A percentile compares a stretch with the other conserved stretches of the same genome.
These are phyloP conservation scores for Parasarocladium wereldwijsianum DNA, from an alignment of 2,329 filamentous ascomycete genomes.

Conservation along the genomic window DNA sequence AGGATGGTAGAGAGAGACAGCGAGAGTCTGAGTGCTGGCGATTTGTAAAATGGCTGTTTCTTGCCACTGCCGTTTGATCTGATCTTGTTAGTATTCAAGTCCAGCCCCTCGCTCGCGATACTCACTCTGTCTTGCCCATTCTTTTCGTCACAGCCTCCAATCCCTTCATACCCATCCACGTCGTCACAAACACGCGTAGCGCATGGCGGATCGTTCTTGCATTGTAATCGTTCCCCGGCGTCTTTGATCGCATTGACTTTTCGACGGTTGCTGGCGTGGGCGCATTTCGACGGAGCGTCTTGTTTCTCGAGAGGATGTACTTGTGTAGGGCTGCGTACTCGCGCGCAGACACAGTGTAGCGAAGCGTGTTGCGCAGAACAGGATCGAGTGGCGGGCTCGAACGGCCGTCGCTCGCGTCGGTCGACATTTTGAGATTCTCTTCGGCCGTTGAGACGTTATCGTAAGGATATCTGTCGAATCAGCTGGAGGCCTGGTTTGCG, in stretches of 20 bases:
- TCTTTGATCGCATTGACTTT: conserved; percentile 18
- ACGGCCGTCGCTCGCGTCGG: no score
- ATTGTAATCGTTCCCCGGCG: conserved; percentile 49
- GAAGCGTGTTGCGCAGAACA: conserved; percentile 69
- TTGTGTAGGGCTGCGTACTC: conserved; percentile 79
- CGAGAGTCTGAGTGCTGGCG: conserved; percentile 61
- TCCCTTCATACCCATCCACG: conserved; percentile 47
- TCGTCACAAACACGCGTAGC: conserved; percentile 53
- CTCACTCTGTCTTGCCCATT: conserved; percentile 32
- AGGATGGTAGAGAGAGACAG: conserved; percentile 74
- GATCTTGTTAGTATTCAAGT: not conserved
- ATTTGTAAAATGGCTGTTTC: conserved; percentile 44
- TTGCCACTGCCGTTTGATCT: conserved; percentile 17
- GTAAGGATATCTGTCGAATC: no score
- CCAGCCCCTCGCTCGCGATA: conserved; percentile 5
- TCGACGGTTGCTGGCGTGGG: conserved; percentile 41
- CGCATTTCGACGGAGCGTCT: conserved; percentile 36
- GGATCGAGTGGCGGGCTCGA: no score
- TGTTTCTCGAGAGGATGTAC: conserved; percentile 63
- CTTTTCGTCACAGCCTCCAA: conserved; percentile 38
- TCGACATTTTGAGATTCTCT: no score
- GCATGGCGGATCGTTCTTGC: conserved; percentile 56
- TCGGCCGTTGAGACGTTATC: no score
- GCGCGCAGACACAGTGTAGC: conserved; percentile 71
- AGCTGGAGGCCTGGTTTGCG: no score